Percentiles rank a stretch among this genome's conserved stretches.
phyloP scores from a whole-genome alignment of 2,329 filamentous ascomycete genomes.

The Ceratocystis cubensis region DNA sequence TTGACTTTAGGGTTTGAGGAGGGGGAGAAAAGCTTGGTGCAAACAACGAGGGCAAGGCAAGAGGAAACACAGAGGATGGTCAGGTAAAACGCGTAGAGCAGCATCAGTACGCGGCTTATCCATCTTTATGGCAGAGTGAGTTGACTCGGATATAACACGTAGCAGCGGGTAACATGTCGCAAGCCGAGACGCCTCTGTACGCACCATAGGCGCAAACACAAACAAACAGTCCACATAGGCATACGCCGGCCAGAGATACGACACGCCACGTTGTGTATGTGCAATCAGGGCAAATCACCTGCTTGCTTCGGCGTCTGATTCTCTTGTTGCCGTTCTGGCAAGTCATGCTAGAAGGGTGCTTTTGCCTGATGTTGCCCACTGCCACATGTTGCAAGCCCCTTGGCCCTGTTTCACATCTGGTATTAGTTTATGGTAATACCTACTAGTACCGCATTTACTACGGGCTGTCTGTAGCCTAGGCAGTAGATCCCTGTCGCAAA shows the following conservation, averaged over 20 bases:
- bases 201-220: background rate
- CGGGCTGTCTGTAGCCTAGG: no score
- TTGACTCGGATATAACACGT: slow-evolving; percentile 2
- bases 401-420: slow-evolving; percentile 6
- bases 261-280: background rate
- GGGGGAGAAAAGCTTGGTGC: background rate
- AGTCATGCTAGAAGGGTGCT: background rate
- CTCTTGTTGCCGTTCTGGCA: background rate
- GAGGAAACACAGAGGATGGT: background rate
- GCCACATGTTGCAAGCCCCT: slow-evolving; percentile 2
- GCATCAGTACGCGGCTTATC: background rate
- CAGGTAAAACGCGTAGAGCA: background rate
- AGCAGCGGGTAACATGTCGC: slow-evolving; percentile 6
- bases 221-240: background rate
- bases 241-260: background rate
- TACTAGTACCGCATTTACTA: background rate
- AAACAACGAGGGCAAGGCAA: background rate
- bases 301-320: background rate
- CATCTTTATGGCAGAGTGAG: background rate
- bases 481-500: background rate
- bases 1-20: background rate
- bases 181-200: slow-evolving; percentile 3
- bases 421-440: background rate
- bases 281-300: no score
- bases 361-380: background rate